A percentile compares a stretch with the other conserved stretches of the same genome.
These are phyloP conservation scores for Xylaria nigripes DNA, from an alignment of 495 filamentous ascomycete genomes.

Conservation along the genomic window DNA sequence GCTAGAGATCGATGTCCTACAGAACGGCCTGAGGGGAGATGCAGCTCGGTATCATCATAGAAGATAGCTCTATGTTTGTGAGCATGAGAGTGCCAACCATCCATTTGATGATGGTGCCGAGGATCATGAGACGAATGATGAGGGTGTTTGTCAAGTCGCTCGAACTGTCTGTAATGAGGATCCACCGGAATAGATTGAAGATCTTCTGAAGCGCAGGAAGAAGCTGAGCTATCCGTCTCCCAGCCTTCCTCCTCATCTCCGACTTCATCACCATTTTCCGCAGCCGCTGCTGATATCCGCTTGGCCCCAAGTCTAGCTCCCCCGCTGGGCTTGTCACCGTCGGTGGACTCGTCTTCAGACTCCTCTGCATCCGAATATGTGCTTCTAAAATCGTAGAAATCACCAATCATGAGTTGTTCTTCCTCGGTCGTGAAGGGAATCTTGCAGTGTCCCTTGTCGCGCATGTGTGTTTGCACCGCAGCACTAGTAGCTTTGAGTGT, in stretches of 20 bases:
- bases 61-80: slow-evolving; percentile 64
- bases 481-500: slow-evolving; percentile 62
- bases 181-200: slow-evolving; percentile 65
- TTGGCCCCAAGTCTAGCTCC: slow-evolving; percentile 52
- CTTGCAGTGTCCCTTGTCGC: slow-evolving; percentile 91
- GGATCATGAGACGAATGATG: slow-evolving; percentile 59
- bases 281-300: slow-evolving; percentile 38
- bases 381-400: slow-evolving; percentile 94
- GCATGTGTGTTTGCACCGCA: slow-evolving; percentile 90
- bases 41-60: slow-evolving; percentile 84
- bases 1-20: slow-evolving; percentile 83
- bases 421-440: slow-evolving; percentile 85
- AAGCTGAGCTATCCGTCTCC: slow-evolving; percentile 87
- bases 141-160: slow-evolving; percentile 51
- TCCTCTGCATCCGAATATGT: slow-evolving; percentile 78
- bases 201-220: slow-evolving; percentile 71
- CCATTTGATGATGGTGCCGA: slow-evolving; percentile 56
- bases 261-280: slow-evolving; percentile 40
- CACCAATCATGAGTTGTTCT: slow-evolving; percentile 91
- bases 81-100: slow-evolving; percentile 68
- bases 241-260: slow-evolving; percentile 62
- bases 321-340: slow-evolving; percentile 40
- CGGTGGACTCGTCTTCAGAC: slow-evolving; percentile 51
- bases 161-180: slow-evolving; percentile 50
- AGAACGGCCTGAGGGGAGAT: slow-evolving; percentile 84